Percentiles rank a stretch among this genome's conserved stretches.
Evolutionary conservation across 2,329 filamentous ascomycete genomes (phyloP).

Genomic region (Fusarium tanahbumbuense): DNA sequence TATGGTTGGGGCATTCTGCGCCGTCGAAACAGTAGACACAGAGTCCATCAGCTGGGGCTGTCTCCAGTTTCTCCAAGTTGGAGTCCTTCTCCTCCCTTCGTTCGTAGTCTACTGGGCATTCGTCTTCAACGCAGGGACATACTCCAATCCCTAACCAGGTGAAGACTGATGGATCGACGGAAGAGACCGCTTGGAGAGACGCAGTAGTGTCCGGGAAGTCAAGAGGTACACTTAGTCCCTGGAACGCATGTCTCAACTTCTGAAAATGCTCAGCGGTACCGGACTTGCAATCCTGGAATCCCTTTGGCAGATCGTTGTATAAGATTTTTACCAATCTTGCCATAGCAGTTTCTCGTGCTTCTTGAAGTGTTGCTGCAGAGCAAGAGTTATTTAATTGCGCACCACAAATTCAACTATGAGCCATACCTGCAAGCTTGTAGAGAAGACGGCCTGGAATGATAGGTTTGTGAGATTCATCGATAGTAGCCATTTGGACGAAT

Average conservation of each 20-base stretch:
- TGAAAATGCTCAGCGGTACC: too few species aligned
- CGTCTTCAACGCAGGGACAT: too few species aligned
- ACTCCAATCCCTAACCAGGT: too few species aligned
- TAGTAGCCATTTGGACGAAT: not conserved
- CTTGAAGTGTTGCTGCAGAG: not conserved
- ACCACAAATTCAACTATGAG: not conserved
- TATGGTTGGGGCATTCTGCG: not conserved
- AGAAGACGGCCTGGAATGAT: not conserved
- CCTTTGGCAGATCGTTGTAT: not conserved
- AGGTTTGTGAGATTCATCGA: accelerated
- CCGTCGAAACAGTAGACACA: slow-evolving; percentile 3
- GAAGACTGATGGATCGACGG: too few species aligned
- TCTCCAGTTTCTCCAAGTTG: too few species aligned
- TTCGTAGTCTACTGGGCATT: accelerated
- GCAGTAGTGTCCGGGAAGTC: too few species aligned
- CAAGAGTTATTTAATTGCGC: not conserved
- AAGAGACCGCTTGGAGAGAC: too few species aligned
- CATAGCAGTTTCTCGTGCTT: not conserved
- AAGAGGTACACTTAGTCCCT: too few species aligned
- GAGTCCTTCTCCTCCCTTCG: not conserved
- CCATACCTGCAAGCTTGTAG: slow-evolving; percentile 3
- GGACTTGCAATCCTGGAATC: accelerated
- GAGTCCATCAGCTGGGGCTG: not conserved
- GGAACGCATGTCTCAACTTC: accelerated
- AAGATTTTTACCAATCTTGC: not conserved